Evolutionary conservation across 2,329 filamentous ascomycete genomes (phyloP), one percentile per base, ranked within the genome.

Genomic region (Exophiala bonariae): DNA sequence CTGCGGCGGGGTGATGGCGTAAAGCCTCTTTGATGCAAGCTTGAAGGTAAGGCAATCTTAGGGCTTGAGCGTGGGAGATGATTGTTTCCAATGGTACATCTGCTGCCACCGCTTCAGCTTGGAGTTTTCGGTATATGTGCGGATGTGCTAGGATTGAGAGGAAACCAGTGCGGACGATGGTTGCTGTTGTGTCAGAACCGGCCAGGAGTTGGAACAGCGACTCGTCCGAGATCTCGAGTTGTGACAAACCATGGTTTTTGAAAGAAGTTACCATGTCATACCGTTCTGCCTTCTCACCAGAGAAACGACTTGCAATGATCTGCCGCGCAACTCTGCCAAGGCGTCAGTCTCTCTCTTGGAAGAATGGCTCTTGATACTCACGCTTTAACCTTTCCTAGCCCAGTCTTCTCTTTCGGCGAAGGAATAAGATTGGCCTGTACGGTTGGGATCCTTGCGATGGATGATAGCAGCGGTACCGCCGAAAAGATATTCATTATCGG

Each of bases 401-500:
- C 52, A 13, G 40, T 39, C 28, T 31, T 32, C 36, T 55, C 52
- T 35, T 52, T 50, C 4, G 44, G 40, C n/a, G 46, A 41, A 22
- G 50, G 50, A 19, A 52, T 14, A 16, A 37, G 38, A 13, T 36
- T 38, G 9, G 34, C 30, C 18, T 52, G 50, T 6, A 52, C 36
- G 6, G 40, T 34, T 2, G 35, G 46, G n/a, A 45, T 49, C 18
- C 46, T 32, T 13, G 69, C 39, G 10, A 70, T 23, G 11, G 50
- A 58, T n/a, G 63, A 62, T 3, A 75, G 43, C 58, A 62, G 63
- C 2, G 69, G 66, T 33, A 72, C 62, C 4, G 66, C 63, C 1
- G 69, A 63, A 1, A 71, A 48, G 3, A 69, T 34, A 16, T 66
- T 67, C 59, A 73, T 67, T 11, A 66, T 49, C 0, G 67, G 66